These are phyloP conservation scores for Penicillium malachiteum DNA, from an alignment of 495 filamentous ascomycete species.

Conservation along the genomic window DNA sequence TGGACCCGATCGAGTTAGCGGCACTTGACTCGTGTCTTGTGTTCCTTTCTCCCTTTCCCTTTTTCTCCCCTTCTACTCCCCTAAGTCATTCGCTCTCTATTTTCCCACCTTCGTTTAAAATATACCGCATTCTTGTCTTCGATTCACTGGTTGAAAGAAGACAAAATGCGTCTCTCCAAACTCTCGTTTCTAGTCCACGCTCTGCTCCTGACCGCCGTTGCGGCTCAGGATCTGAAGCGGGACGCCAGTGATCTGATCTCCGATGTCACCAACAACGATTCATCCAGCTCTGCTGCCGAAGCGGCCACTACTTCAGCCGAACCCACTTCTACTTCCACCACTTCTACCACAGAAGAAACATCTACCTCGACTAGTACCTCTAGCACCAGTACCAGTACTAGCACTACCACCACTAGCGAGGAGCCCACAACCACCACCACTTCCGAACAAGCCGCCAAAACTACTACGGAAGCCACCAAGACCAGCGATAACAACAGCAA, in stretches of 20 bases:
- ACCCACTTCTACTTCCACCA: constrained; percentile 5
- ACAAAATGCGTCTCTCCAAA: constrained; percentile 38
- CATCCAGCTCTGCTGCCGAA: constrained; percentile 3
- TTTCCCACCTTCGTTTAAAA: constrained; percentile 17
- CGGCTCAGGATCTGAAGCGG: constrained; percentile 37
- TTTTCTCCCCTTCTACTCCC: constrained; percentile 1
- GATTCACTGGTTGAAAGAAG: constrained; percentile 6
- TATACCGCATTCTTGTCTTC: background rate
- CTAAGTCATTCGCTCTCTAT: constrained; percentile 14
- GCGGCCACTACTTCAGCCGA: constrained; percentile 11
- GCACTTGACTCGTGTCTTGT: background rate
- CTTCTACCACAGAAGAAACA: constrained; percentile 13
- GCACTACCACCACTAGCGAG: constrained; percentile 10
- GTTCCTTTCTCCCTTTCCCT: constrained; percentile 18
- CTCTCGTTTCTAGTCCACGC: constrained; percentile 39
- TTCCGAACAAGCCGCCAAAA: constrained; percentile 9
- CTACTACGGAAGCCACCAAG: constrained; percentile 24
- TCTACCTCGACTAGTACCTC: constrained; percentile 14
- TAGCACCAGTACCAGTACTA: constrained; percentile 8
- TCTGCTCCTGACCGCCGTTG: constrained; percentile 38
- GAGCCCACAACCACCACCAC: constrained; percentile 9
- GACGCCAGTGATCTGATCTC: constrained; percentile 22
- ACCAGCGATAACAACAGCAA: background rate
- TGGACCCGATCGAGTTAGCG: constrained; percentile 16
- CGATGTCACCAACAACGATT: constrained; percentile 19